Evolutionary conservation across 257 asterid species (phyloP), one percentile per base, ranked within the genome.

Genomic region (Primulina eburnea): DNA sequence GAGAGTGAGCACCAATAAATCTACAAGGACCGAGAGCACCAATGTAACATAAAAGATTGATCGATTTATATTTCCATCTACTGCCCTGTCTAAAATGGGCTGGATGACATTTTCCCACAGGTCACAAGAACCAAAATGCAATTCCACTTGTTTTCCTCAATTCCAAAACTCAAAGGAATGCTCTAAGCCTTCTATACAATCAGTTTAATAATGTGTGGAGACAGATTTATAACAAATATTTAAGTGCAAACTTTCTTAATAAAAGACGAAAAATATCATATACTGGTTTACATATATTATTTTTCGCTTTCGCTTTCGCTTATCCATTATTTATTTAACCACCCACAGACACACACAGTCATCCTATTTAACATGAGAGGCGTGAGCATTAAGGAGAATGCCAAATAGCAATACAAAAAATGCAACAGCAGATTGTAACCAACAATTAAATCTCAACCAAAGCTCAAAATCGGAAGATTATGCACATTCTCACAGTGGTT

Each of bases 1-100:
- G 69, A 40, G 30, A 56, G 60, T 50, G 34, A 76, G 65, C 70
- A 73, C 16, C 52, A 63, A 17, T 60, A n/a, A 33, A 60, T 43
- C 47, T 40, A 6, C 10, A 40, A 64, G 7, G 29, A 76, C 17
- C 62, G 34, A 14, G 72, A 14, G 72, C 32, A 30, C 33, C 56
- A 53, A 63, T 57, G 30, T 9, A 50, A 64, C 69, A n/a, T 34
- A 62, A 63, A 73, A 37, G 55, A 55, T 7, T 28, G 35, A 32
- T 24, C 62, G 55, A 52, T 32, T 21, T 20, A 38, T 26, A 10
- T 56, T 28, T 40, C 59, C 40, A 62, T n/a, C 59, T 29, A 72
- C 30, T 20, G 59, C 69, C 16, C 59, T n/a, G 38, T 69, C 64
- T 9, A 18, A 67, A 8, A 47, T 60, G 47, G 58, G 58, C 50